phyloP scores from a whole-genome alignment of 441 rosid species.

The Erysimum cheiri region DNA sequence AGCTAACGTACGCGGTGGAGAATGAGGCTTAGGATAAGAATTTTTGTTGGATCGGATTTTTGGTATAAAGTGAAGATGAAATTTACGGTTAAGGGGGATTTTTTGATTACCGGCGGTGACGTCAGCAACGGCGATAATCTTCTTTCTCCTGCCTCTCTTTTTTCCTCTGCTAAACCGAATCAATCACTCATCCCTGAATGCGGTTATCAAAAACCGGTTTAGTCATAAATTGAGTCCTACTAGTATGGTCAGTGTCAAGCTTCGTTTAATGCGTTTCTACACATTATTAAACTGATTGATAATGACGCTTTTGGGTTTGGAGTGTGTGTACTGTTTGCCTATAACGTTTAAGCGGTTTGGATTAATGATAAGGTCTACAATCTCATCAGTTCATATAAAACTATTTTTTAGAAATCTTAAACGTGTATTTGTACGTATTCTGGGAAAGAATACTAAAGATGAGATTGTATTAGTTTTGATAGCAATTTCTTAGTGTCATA shows the following conservation, averaged over 20 bases:
- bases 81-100: slow-evolving; percentile 45
- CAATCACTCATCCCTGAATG: not conserved
- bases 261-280: slow-evolving; percentile 8
- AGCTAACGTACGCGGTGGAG: slow-evolving; percentile 48
- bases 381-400: not conserved
- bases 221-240: slow-evolving; percentile 15
- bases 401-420: not conserved
- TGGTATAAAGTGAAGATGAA: slow-evolving; percentile 21
- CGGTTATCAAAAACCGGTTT: slow-evolving; percentile 35
- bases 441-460: not conserved
- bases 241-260: not conserved
- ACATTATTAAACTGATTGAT: not conserved
- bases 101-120: slow-evolving; percentile 70
- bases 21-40: slow-evolving; percentile 40
- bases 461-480: not conserved
- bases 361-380: not conserved
- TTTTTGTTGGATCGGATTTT: slow-evolving; percentile 18
- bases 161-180: slow-evolving; percentile 27
- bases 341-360: not conserved
- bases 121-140: slow-evolving; percentile 52
- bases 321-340: too few relatives aligned
- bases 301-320: not conserved
- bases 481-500: not conserved
- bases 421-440: not conserved
- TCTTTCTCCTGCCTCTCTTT: not conserved